Conservation (phyloP, 163 green algal species). For the Volvox carteri region DNA sequence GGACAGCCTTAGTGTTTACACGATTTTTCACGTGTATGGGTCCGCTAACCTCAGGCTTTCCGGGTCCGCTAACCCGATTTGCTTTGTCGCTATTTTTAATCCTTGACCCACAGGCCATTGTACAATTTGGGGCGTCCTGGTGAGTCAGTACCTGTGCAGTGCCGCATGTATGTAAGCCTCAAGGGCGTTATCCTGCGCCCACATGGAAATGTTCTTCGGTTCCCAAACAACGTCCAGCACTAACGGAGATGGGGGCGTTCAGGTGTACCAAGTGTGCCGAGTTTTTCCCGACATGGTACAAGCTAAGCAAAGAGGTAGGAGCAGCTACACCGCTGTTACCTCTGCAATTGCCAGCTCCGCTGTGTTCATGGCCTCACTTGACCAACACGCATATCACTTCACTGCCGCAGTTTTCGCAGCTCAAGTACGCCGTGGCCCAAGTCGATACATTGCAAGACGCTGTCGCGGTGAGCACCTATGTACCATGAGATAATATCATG, state of each 20-base stretch:
- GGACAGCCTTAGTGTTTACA: no score
- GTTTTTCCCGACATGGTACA: conserved; percentile 62
- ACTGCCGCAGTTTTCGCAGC: conserved; percentile 63
- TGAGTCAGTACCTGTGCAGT: conserved; percentile 12
- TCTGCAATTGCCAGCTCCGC: not conserved
- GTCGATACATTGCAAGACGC: conserved; percentile 80
- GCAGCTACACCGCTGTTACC: not conserved
- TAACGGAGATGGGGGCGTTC: not conserved
- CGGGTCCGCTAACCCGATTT: no score
- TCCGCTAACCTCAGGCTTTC: no score
- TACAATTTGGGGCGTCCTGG: conserved; percentile 84
- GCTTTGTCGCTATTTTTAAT: not conserved
- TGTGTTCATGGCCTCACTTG: not conserved
- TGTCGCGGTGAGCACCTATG: conserved; percentile 51
- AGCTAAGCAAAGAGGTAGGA: conserved; percentile 70
- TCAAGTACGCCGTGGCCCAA: conserved; percentile 85
- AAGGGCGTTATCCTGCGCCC: no score
- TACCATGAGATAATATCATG: no score
- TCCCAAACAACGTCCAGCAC: not conserved
- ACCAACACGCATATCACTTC: no score
- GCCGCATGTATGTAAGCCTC: not conserved
- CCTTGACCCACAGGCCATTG: conserved; percentile 58
- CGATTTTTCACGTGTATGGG: no score
- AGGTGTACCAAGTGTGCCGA: conserved; percentile 57
- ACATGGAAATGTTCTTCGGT: no score